These are phyloP conservation scores for Alternaria metachromatica DNA, from an alignment of 2,329 filamentous ascomycete species.

Conservation along the genomic window DNA sequence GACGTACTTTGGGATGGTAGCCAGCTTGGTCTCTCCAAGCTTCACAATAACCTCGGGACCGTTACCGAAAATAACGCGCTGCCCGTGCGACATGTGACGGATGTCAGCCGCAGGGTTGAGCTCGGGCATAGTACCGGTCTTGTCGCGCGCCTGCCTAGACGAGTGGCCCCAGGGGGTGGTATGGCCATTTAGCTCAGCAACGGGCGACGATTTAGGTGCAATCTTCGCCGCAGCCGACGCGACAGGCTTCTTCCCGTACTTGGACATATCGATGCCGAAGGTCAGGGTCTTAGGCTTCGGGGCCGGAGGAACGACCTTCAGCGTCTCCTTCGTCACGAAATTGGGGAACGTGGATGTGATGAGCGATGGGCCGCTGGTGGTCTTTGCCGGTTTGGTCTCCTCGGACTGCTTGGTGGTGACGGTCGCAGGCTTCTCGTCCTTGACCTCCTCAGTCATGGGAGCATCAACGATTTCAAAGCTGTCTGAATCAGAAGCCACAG, in stretches of 20 bases:
- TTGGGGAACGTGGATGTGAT: slow-evolving; percentile 3
- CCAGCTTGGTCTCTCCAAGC: slow-evolving; percentile 22
- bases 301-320: slow-evolving; percentile 26
- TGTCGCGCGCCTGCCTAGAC: background rate
- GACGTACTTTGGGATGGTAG: slow-evolving; percentile 29
- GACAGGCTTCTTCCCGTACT: slow-evolving; percentile 24
- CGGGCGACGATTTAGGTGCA: background rate
- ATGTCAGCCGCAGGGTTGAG: slow-evolving; percentile 23
- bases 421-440: background rate
- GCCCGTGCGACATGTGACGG: slow-evolving; percentile 26
- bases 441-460: background rate
- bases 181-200: background rate
- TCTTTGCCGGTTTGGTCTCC: background rate
- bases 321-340: slow-evolving; percentile 22
- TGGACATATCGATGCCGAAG: slow-evolving; percentile 30
- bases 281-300: slow-evolving; percentile 29
- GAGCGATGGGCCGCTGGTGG: background rate
- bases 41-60: slow-evolving; percentile 29
- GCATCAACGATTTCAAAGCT: background rate
- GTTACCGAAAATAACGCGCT: slow-evolving; percentile 29
- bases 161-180: background rate
- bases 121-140: slow-evolving; percentile 11
- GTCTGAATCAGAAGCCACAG: background rate
- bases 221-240: background rate
- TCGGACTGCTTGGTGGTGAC: background rate